phyloP scores from a whole-genome alignment of 2,329 filamentous ascomycete genomes.

The Pleomassaria siparia region DNA sequence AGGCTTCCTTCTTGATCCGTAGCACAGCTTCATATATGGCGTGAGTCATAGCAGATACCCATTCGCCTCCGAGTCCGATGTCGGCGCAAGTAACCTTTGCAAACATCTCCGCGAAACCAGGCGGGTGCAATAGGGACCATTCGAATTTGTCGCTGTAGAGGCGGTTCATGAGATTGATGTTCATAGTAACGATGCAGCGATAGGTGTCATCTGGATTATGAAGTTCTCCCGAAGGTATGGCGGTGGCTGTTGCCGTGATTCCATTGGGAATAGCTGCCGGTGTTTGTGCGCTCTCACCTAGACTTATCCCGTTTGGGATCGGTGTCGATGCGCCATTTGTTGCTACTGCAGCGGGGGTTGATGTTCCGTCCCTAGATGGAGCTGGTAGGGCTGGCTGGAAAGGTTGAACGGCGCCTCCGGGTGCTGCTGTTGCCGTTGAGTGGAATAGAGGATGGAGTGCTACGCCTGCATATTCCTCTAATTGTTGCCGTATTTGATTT shows the following conservation, averaged over 20 bases:
- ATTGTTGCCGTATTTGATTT: conserved; percentile 88
- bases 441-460: conserved; percentile 93
- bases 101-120: conserved; percentile 88
- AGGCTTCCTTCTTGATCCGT: conserved; percentile 92
- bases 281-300: conserved; percentile 46
- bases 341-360: conserved; percentile 48
- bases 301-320: conserved; percentile 50
- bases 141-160: conserved; percentile 98
- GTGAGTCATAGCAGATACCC: conserved; percentile 91
- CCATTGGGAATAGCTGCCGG: conserved; percentile 54
- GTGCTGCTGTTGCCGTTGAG: conserved; percentile 42
- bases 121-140: conserved; percentile 91
- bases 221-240: conserved; percentile 67
- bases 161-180: conserved; percentile 86
- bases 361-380: conserved; percentile 54
- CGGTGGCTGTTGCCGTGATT: conserved; percentile 70
- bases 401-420: conserved; percentile 30
- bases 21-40: conserved; percentile 96
- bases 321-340: conserved; percentile 59
- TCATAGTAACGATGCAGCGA: conserved; percentile 86
- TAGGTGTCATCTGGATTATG: conserved; percentile 93
- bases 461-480: conserved; percentile 94
- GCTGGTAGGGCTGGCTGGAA: conserved; percentile 37
- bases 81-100: conserved; percentile 92
- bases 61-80: conserved; percentile 84